These are phyloP conservation scores for Phyllosticta paracitricarpa DNA, from an alignment of 2,329 filamentous ascomycete species.

Conservation along the genomic window DNA sequence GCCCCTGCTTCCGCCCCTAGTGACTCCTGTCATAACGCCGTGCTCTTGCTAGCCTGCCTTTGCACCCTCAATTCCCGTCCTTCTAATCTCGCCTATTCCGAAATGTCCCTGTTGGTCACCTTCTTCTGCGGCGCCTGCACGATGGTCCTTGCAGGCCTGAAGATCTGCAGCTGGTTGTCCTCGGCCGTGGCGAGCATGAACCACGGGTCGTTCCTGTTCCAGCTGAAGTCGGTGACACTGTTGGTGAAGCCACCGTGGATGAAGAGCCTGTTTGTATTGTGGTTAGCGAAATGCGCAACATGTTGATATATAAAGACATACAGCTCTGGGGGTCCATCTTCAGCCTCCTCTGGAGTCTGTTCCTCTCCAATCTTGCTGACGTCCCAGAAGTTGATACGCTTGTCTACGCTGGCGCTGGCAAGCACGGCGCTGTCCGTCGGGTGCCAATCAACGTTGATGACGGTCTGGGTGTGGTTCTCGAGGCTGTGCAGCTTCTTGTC, in stretches of 20 bases:
- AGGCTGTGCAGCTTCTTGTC: constrained; percentile 83
- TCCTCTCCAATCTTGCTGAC: constrained; percentile 85
- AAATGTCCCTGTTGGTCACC: constrained; percentile 29
- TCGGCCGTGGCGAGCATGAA: constrained; percentile 91
- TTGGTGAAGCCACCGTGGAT: constrained; percentile 99
- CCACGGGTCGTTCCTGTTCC: constrained; percentile 97
- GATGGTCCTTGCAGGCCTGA: constrained; percentile 31
- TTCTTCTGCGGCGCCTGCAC: constrained; percentile 27
- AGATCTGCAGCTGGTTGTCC: constrained; percentile 93
- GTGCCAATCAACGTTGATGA: constrained; percentile 92
- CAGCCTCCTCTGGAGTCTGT: constrained; percentile 86
- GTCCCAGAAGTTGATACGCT: constrained; percentile 94
- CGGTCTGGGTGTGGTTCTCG: constrained; percentile 78
- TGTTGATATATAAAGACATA: constrained; percentile 39
- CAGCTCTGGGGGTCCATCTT: constrained; percentile 92
- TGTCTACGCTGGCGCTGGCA: constrained; percentile 85
- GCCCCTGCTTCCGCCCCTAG: background rate
- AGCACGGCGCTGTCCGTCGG: constrained; percentile 81
- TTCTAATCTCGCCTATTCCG: constrained; percentile 18
- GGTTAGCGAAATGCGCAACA: background rate
- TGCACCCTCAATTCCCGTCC: background rate
- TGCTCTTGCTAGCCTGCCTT: background rate
- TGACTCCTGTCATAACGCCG: background rate
- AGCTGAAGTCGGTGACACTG: constrained; percentile 91
- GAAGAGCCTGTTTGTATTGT: constrained; percentile 54